A percentile compares a stretch with the other conserved stretches of the same genome.
These are phyloP conservation scores for Triticum dicoccoides DNA, from an alignment of 176 grass and related monocot genomes.

Conservation along the genomic window DNA sequence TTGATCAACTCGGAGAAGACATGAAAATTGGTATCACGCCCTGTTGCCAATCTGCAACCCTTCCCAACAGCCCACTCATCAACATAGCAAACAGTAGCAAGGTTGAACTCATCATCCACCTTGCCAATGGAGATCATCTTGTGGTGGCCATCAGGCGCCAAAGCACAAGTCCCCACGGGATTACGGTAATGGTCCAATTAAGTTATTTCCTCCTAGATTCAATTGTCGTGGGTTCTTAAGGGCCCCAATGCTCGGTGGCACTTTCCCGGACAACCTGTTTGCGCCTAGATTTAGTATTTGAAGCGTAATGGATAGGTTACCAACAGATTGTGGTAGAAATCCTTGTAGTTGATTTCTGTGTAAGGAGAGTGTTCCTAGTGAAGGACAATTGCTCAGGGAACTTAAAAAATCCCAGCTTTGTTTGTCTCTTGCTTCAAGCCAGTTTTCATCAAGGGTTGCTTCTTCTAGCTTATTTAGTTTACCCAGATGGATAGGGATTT, in stretches of 20 bases:
- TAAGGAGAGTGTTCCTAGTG: background rate
- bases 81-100: no score
- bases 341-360: background rate
- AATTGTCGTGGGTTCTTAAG: background rate
- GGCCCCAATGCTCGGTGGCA: background rate
- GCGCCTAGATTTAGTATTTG: rapidly evolving
- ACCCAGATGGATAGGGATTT: conserved; percentile 10
- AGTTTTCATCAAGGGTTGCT: background rate
- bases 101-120: no score
- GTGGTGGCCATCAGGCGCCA: no score
- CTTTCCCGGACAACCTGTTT: background rate
- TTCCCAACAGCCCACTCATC: no score
- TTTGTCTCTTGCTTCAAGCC: background rate
- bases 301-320: background rate
- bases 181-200: background rate
- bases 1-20: no score
- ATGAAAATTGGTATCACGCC: no score
- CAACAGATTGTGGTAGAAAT: background rate
- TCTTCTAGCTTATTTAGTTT: background rate
- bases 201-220: background rate
- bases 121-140: no score
- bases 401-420: background rate
- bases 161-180: no score
- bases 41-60: no score
- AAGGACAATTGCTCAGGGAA: background rate